A percentile compares a stretch with the other conserved stretches of the same genome.
Evolutionary conservation across 257 asterid genomes (phyloP).

Genomic region (Osmanthus fragrans): DNA sequence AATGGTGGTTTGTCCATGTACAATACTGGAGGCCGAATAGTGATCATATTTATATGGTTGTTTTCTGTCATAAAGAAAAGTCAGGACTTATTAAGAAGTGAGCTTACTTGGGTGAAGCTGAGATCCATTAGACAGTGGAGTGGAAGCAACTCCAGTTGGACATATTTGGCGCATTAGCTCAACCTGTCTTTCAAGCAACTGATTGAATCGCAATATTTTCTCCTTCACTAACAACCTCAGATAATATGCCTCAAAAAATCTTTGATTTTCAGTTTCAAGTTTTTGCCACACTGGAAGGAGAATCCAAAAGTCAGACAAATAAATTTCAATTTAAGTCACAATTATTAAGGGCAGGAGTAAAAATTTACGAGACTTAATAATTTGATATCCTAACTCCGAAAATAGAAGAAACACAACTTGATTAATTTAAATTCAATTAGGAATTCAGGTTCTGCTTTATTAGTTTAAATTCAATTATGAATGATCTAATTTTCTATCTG

Average conservation of each 20-base stretch:
- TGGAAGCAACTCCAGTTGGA: conserved; percentile 48
- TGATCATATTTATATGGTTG: background rate
- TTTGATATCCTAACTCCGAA: background rate
- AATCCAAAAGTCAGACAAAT: conserved; percentile 21
- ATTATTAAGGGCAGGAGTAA: conserved; percentile 3
- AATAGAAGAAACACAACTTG: no score
- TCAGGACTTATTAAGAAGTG: background rate
- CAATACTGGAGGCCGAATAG: background rate
- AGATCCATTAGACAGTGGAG: conserved; percentile 58
- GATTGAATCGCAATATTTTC: conserved; percentile 72
- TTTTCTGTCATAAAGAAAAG: background rate
- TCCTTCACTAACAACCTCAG: conserved; percentile 79
- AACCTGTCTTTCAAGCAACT: conserved; percentile 78
- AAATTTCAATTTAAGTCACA: background rate
- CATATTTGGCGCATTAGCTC: conserved; percentile 58
- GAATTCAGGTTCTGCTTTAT: background rate
- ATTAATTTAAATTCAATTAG: background rate
- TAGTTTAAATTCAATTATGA: background rate
- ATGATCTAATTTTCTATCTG: background rate
- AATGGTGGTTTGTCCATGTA: background rate
- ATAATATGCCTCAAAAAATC: conserved; percentile 79
- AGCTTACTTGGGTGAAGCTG: conserved; percentile 64
- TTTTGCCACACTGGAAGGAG: conserved; percentile 86
- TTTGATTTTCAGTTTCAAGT: conserved; percentile 85
- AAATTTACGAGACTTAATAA: background rate